Base-by-base conservation (phyloP, 805 yeast species). In the Osmozyma mogii region DNA sequence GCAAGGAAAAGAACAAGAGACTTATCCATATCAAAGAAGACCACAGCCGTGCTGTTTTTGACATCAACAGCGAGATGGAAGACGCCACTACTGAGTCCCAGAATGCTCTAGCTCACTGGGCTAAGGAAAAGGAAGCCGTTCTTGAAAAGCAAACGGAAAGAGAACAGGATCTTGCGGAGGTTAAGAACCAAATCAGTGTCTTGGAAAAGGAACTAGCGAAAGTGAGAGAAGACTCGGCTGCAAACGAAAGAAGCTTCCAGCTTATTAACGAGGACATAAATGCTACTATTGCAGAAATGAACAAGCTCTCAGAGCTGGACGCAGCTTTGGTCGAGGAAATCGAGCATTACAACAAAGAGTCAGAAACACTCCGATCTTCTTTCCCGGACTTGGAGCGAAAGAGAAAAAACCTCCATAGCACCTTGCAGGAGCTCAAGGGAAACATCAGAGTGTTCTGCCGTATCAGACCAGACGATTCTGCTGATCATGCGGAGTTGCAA, bases 381-480 rank as follows among this genome's bases (percentile, higher is more conserved):
- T 7, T 22, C 6, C 24, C 65, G 1, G 50, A 53, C 13, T 75
- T 71, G 35, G 89, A 82, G 41, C 52, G 61, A 1, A 46, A 60
- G 21, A 62, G 96, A 36, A 60, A 95, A 7, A 45, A 56, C 9
- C 50, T 83, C 1, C 96, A 85, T 46, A 78, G 84, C 47, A 66
- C 64, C 37, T 58, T 89, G 5, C 96, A 87, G 52, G 95, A 84
- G 36, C 52, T 89, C 22, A 83, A 87, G 52, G 97, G 98, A 1
- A 92, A 85, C 45, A 87, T 92, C 19, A 59, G 97, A 27, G 96
- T 89, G 0, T 84, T 79, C 44, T 89, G 96, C 49, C 66, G 98
- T 22, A 65, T 89, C 4, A 66, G 94, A 31, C 96, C 96, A 0
- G 57, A 10, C 9, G 12, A 5, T 11, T n/a, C 7, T 24, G 34